phyloP scores from a whole-genome alignment of 768 basidiomycete species.

The Trametes punicea region DNA sequence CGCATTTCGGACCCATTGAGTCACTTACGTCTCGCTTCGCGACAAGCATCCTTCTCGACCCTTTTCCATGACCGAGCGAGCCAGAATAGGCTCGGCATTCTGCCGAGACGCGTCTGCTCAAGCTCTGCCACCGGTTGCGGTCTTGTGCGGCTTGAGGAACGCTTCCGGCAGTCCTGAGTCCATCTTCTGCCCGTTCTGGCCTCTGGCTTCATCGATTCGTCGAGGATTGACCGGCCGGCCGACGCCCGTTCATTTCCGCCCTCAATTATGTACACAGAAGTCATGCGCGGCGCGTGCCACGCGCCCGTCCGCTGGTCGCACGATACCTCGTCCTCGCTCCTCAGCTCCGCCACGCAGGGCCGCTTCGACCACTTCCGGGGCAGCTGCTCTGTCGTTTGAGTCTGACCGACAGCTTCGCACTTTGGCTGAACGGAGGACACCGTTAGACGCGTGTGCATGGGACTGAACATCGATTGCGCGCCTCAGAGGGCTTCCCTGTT shows the following conservation, averaged over 20 bases:
- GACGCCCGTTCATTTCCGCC: conserved; percentile 2
- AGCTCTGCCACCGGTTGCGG: not conserved
- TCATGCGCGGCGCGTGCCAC: not conserved
- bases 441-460: no score
- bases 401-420: no score
- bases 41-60: not conserved
- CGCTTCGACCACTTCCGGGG: not conserved
- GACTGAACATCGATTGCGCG: no score
- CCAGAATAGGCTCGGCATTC: not conserved
- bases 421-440: no score
- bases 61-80: not conserved
- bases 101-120: not conserved
- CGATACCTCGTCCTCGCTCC: not conserved
- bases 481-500: no score
- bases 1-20: not conserved
- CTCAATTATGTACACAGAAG: not conserved
- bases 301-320: not conserved
- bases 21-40: not conserved
- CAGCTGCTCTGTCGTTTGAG: not conserved
- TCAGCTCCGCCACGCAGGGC: not conserved
- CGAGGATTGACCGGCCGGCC: conserved; percentile 2
- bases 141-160: not conserved
- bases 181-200: not conserved
- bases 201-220: not conserved
- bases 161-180: not conserved